Evolutionary conservation across 106 monocot genomes (phyloP), one percentile per base, ranked within the genome.

Genomic region (Phalaenopsis aphrodite): DNA sequence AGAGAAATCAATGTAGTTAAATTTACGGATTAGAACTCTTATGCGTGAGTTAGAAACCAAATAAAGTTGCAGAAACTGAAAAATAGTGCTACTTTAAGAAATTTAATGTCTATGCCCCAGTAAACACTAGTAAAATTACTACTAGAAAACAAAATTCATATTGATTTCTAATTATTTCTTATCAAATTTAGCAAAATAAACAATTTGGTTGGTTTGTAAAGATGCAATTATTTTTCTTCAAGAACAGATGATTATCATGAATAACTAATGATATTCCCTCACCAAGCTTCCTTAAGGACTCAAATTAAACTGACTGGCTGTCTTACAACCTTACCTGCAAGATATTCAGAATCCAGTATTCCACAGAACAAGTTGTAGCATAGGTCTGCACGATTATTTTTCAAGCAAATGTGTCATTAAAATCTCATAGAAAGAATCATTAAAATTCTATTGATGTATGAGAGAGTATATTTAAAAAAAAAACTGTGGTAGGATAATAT

Each of bases 281-380:
- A 38, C 1, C 69, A 41, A 69, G 15, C 39, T 69, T 69, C 38
- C 8, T 15, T 1, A 69, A 37, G 69, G 12, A 69, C 69, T 37
- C 37, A 14, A 37, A 43, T 19, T 74, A n/a, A 76, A 52, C 14
- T 48, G 42, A 76, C 24, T 10, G 48, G 52, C 3, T 42, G 16
- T 47, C 43, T 75, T 83, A 90, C 3, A 18, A 9, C 23, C 43
- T 75, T 83, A 90, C 87, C 87, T 87, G 87, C 43, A 87, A 55
- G 37, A 77, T 75, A 66, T 90, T 90, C 30, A 90, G 75, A 80
- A 87, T 68, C 89, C 89, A 90, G 80, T 87, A 90, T 65, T 85
- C 87, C 57, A 73, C 72, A 2, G 89, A 90, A 56, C 89, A 90
- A 19, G 75, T 85, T 68, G 78, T 87, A 23, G 89, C 79, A 72